These are phyloP conservation scores for Brassica juncea DNA, from an alignment of 345 rosid genomes.

Conservation along the genomic window DNA sequence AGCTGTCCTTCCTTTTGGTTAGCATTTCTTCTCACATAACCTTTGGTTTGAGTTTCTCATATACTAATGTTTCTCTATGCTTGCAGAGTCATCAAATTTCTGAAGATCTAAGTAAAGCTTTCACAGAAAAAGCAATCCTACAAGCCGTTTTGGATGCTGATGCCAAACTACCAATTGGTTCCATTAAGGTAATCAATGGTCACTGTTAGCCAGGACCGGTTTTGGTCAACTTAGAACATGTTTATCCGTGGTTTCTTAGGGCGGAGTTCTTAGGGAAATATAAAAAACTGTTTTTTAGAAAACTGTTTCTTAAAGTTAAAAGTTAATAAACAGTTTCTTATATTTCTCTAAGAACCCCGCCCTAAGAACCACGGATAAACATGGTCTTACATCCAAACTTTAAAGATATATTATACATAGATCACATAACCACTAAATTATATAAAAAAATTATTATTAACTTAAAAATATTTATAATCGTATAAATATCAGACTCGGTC, in stretches of 20 bases:
- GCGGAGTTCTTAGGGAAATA: too few relatives aligned
- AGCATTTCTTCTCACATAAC: neutral
- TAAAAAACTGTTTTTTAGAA: too few relatives aligned
- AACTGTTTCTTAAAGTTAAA: too few relatives aligned
- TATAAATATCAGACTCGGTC: too few relatives aligned
- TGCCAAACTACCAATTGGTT: constrained; percentile 46
- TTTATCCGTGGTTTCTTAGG: too few relatives aligned
- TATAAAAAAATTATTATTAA: neutral
- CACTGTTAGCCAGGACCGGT: neutral
- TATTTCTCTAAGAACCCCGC: too few relatives aligned
- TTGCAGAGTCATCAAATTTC: constrained; percentile 1
- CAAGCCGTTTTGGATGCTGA: constrained; percentile 63
- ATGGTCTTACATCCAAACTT: neutral
- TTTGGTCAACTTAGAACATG: too few relatives aligned
- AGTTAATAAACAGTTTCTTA: too few relatives aligned
- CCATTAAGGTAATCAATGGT: constrained; percentile 57
- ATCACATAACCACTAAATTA: neutral
- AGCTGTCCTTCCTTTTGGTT: neutral
- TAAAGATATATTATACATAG: neutral
- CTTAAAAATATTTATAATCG: neutral
- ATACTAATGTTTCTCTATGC: constrained; percentile 38
- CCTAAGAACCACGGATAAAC: too few relatives aligned
- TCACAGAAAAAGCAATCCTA: neutral
- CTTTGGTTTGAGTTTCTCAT: neutral
- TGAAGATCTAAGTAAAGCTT: constrained; percentile 9